phyloP scores from a whole-genome alignment of 2,329 filamentous ascomycete genomes.

The Trichocomaceae sp. region DNA sequence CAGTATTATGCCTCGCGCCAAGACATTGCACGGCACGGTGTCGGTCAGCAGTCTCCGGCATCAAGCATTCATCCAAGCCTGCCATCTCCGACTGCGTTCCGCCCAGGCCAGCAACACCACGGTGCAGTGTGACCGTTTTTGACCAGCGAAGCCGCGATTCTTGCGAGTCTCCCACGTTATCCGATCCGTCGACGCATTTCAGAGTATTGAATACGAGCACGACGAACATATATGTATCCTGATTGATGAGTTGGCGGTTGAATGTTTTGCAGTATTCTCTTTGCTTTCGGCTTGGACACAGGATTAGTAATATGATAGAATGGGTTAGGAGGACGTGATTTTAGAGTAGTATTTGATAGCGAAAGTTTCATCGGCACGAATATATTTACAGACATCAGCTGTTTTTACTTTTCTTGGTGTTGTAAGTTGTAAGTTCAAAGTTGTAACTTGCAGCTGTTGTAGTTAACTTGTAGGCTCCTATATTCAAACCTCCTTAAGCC shows the following conservation, averaged over 20 bases:
- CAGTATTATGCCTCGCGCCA: conserved; percentile 33
- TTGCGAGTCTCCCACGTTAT: background rate
- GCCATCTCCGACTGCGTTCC: conserved; percentile 4
- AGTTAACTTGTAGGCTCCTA: no score
- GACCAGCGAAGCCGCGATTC: background rate
- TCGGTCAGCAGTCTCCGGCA: conserved; percentile 20
- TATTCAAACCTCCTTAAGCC: no score
- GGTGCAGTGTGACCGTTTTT: background rate
- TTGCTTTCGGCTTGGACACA: background rate
- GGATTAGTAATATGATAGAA: background rate
- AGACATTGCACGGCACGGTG: conserved; percentile 16
- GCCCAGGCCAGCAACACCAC: conserved; percentile 1
- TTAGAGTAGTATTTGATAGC: background rate
- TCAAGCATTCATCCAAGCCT: conserved; percentile 11
- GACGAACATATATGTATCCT: background rate
- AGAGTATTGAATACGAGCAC: background rate
- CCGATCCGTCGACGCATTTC: background rate
- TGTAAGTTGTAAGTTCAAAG: no score
- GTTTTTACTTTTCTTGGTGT: no score
- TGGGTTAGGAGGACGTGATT: background rate
- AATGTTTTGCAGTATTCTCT: background rate
- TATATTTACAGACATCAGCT: no score
- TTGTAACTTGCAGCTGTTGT: no score
- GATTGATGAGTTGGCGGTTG: background rate
- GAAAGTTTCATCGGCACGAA: background rate